Percentiles rank a stretch among this genome's conserved stretches.
Conservation (phyloP, 257 asterid species). For the Schizonepeta tenuifolia region DNA sequence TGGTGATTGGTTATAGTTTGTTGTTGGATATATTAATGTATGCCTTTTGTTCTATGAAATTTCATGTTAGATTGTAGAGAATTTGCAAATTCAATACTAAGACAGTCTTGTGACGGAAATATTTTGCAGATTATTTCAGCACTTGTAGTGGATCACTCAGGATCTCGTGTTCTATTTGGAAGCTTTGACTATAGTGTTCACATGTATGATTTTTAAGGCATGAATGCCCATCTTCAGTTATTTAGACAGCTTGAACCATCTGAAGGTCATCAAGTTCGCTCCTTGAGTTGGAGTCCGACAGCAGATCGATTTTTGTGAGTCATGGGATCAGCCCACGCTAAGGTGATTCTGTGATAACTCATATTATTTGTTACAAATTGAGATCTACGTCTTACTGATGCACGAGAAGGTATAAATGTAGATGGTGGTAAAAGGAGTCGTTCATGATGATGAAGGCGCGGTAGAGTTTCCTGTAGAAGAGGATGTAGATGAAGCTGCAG, state of each 20-base stretch:
- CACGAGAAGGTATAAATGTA: too few species aligned
- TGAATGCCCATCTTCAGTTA: slow-evolving; percentile 94
- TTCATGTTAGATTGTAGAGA: not conserved
- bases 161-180: slow-evolving; percentile 93
- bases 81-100: slow-evolving; percentile 16
- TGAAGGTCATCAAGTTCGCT: slow-evolving; percentile 98
- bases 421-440: too few species aligned
- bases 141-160: slow-evolving; percentile 89
- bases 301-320: slow-evolving; percentile 91
- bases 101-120: slow-evolving; percentile 11
- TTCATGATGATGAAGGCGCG: too few species aligned
- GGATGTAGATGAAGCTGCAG: too few species aligned
- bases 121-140: slow-evolving; percentile 81
- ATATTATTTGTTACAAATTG: not conserved
- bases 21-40: not conserved
- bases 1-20: not conserved
- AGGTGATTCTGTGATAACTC: slow-evolving; percentile 51
- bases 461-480: too few species aligned
- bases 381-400: slow-evolving; percentile 27
- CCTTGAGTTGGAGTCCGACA: slow-evolving; percentile 98
- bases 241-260: slow-evolving; percentile 94
- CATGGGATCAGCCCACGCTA: slow-evolving; percentile 98
- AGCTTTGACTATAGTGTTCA: slow-evolving; percentile 91
- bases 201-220: slow-evolving; percentile 97
- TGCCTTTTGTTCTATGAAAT: not conserved